A percentile compares a stretch with the other conserved stretches of the same genome.
Evolutionary conservation across 176 grass and related monocot genomes (phyloP).

Genomic region (Carex scoparia): DNA sequence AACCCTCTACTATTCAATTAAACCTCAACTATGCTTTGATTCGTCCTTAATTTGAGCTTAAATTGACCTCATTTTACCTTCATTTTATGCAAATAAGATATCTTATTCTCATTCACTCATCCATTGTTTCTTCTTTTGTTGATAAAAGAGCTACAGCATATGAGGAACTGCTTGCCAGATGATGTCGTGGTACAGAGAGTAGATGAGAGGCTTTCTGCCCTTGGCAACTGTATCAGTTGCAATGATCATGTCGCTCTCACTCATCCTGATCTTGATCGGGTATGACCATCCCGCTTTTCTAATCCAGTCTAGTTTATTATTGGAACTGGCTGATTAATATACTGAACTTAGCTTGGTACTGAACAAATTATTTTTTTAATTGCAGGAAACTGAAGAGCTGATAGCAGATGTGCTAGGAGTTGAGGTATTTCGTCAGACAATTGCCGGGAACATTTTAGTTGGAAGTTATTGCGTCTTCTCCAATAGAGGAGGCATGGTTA

Average conservation of each 20-base stretch:
- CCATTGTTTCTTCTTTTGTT: conserved; percentile 8
- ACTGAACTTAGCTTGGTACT: background rate
- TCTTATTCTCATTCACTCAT: background rate
- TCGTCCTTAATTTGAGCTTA: background rate
- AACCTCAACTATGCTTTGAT: background rate
- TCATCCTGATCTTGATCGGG: conserved; percentile 92
- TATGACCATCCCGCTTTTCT: conserved; percentile 16
- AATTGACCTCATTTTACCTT: background rate
- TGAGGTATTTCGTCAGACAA: conserved; percentile 84
- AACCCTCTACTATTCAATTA: background rate
- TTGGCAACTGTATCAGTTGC: conserved; percentile 86
- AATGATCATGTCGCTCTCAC: conserved; percentile 99
- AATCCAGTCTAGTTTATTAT: background rate
- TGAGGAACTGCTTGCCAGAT: conserved; percentile 95
- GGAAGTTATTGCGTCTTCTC: conserved; percentile 85
- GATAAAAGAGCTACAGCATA: conserved; percentile 80
- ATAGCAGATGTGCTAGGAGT: conserved; percentile 92
- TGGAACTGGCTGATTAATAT: background rate
- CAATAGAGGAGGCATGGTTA: conserved; percentile 85
- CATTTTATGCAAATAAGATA: background rate
- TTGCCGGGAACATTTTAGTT: conserved; percentile 94
- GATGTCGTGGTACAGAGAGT: conserved; percentile 89
- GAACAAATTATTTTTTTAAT: background rate
- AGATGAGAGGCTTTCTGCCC: conserved; percentile 79
- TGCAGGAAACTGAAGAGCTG: conserved; percentile 85